A percentile compares a stretch with the other conserved stretches of the same genome.
phyloP scores from a whole-genome alignment of 192 early-diverging fungal genomes.

The Gaertneriomyces sp. region DNA sequence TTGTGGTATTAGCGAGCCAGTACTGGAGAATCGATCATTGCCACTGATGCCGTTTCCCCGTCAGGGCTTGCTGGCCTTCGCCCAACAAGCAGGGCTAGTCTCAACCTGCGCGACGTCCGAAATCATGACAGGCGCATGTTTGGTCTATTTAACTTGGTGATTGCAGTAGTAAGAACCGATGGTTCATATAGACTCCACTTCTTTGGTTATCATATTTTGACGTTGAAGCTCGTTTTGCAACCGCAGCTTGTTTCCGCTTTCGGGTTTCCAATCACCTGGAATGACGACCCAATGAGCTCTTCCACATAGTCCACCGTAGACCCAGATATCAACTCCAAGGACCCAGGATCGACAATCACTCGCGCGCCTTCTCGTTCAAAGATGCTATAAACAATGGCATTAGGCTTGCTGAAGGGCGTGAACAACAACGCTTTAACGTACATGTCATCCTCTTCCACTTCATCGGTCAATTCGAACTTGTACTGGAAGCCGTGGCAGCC shows the following conservation, averaged over 20 bases:
- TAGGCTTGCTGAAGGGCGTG: too few species aligned
- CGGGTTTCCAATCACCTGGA: conserved; percentile 52
- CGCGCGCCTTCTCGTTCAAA: conserved; percentile 45
- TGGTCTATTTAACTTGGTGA: too few species aligned
- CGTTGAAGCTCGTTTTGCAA: conserved; percentile 50
- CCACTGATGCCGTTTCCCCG: too few species aligned
- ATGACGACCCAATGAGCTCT: conserved; percentile 52
- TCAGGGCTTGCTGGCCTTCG: too few species aligned
- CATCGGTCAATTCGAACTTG: conserved; percentile 44
- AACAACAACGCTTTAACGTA: conserved; percentile 10
- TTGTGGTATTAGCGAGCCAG: too few species aligned
- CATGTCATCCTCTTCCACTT: conserved; percentile 42
- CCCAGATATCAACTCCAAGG: conserved; percentile 42
- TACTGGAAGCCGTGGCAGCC: conserved; percentile 59
- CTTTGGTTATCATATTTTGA: conserved; percentile 30
- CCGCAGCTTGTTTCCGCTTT: conserved; percentile 52
- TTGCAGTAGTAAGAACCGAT: too few species aligned
- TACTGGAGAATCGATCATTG: too few species aligned
- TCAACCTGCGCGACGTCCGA: too few species aligned
- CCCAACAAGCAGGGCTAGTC: too few species aligned
- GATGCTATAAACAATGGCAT: conserved; percentile 20
- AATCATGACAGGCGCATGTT: too few species aligned
- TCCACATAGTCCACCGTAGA: conserved; percentile 50
- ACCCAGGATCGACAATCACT: conserved; percentile 43
- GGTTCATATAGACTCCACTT: too few species aligned